phyloP scores from a whole-genome alignment of 1,284 basidiomycete species.

The Cystobasidiaceae sp. region DNA sequence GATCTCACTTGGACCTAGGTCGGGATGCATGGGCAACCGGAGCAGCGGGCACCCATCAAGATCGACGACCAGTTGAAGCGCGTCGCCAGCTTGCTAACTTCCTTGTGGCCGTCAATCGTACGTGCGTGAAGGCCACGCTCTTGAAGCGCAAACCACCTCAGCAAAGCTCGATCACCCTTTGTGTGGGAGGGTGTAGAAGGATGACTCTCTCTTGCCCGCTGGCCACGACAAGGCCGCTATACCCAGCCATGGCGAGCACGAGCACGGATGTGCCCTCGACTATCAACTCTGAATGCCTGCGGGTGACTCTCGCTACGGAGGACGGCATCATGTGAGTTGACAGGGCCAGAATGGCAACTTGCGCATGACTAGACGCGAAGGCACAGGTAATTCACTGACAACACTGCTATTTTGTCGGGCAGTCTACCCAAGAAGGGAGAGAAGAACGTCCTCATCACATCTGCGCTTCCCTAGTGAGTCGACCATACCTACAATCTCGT shows the following conservation, averaged over 20 bases:
- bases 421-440: constrained; percentile 82
- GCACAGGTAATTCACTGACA: not conserved
- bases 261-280: not conserved
- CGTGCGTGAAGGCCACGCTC: no score
- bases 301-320: constrained; percentile 12
- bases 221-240: not conserved
- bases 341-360: no score
- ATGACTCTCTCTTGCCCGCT: no score
- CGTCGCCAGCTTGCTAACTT: no score
- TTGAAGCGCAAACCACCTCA: no score
- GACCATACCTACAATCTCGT: not conserved
- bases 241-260: constrained; percentile 9
- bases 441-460: constrained; percentile 84
- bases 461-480: constrained; percentile 73
- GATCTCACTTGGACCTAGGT: no score
- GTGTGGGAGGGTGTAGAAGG: no score
- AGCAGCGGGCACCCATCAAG: no score
- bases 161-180: no score
- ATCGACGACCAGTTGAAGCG: no score
- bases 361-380: not conserved
- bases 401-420: not conserved
- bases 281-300: constrained; percentile 20
- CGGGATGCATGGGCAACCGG: no score
- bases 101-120: no score
- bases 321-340: constrained; percentile 24